These are phyloP conservation scores for Oehlia diaphana DNA, from an alignment of 192 early-diverging fungal genomes.

Conservation along the genomic window DNA sequence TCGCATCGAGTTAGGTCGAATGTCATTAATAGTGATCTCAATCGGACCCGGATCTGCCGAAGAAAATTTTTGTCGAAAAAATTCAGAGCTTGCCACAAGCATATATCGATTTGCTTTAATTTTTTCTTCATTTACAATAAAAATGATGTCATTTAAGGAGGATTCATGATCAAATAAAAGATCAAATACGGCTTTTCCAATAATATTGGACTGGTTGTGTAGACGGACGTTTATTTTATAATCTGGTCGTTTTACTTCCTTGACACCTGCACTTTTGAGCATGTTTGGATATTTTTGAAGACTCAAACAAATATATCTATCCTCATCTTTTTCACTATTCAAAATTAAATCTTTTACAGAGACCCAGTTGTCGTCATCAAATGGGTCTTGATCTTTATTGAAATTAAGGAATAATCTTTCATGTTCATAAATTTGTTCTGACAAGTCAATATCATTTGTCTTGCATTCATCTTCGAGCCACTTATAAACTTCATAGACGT, in stretches of 20 bases:
- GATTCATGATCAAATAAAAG: not conserved
- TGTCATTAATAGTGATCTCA: not conserved
- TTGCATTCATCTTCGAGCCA: not conserved
- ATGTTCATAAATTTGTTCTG: not conserved
- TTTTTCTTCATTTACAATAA: not conserved
- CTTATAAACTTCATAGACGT: not conserved
- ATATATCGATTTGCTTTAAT: constrained; percentile 9
- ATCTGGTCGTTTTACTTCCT: not conserved
- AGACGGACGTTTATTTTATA: not conserved
- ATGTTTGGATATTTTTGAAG: not conserved
- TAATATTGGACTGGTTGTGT: not conserved
- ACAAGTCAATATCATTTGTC: not conserved
- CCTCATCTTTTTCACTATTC: not conserved
- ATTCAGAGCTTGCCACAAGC: not conserved
- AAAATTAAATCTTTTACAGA: not conserved
- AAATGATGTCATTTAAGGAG: not conserved
- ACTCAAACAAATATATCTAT: not conserved
- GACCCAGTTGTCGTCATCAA: not conserved
- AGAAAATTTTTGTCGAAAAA: no score
- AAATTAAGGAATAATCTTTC: constrained; percentile 16
- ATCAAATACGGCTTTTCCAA: not conserved
- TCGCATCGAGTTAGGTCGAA: not conserved
- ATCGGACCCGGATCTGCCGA: not conserved
- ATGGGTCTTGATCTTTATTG: not conserved
- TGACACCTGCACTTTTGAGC: not conserved